Percentiles rank a stretch among this genome's conserved stretches.
phyloP scores from a whole-genome alignment of 148 eudicot species.

The Fallopia convolvulus region DNA sequence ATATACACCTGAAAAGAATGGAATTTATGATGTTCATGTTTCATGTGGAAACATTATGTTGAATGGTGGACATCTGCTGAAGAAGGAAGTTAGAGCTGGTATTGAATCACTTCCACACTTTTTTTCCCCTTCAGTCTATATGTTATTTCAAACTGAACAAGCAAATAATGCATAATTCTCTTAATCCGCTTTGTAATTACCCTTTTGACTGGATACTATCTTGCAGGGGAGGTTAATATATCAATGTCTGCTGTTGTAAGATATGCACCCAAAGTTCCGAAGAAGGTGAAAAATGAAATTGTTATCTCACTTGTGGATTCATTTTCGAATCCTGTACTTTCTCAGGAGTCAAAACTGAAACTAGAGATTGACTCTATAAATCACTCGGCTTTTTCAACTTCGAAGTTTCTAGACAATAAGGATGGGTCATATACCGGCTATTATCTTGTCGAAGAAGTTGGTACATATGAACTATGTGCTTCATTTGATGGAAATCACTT shows the following conservation, averaged over 20 bases:
- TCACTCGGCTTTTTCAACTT: constrained; percentile 35
- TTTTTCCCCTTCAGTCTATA: neutral
- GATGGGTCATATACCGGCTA: constrained; percentile 57
- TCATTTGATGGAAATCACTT: constrained; percentile 48
- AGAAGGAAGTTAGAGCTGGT: constrained; percentile 87
- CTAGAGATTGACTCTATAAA: constrained; percentile 62
- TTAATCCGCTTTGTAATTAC: neutral
- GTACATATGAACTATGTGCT: constrained; percentile 66
- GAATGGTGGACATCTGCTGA: constrained; percentile 48
- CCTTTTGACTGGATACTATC: neutral
- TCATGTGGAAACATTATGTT: constrained; percentile 81
- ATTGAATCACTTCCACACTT: constrained; percentile 6
- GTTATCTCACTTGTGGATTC: constrained; percentile 68
- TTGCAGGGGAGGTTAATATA: constrained; percentile 57
- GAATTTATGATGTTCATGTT: constrained; percentile 46
- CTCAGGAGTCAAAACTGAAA: constrained; percentile 47
- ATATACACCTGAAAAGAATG: constrained; percentile 58
- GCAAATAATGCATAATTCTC: neutral
- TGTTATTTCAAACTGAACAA: neutral
- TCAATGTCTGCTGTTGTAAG: constrained; percentile 56
- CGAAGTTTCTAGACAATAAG: constrained; percentile 47
- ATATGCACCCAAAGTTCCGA: constrained; percentile 40
- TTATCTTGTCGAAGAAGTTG: constrained; percentile 51
- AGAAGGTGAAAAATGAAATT: constrained; percentile 47
- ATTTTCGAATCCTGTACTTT: constrained; percentile 55